A percentile compares a stretch with the other conserved stretches of the same genome.
These are phyloP conservation scores for Corymbia maculata DNA, from an alignment of 345 rosid genomes.

Conservation along the genomic window DNA sequence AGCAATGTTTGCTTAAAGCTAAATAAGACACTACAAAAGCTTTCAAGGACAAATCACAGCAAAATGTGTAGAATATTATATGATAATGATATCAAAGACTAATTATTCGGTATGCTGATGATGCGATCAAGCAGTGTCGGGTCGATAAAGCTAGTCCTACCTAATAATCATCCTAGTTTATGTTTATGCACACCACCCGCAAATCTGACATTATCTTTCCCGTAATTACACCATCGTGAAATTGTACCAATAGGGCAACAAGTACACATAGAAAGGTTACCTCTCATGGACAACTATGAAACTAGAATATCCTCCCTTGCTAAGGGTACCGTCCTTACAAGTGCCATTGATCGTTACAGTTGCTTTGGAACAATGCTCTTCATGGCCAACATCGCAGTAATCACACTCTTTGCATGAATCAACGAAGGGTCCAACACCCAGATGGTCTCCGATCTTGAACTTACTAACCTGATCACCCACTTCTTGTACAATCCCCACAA, in stretches of 20 bases:
- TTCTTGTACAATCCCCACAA: not conserved
- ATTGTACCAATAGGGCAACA: constrained; percentile 8
- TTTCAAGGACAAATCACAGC: not conserved
- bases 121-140: not conserved
- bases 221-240: constrained; percentile 21
- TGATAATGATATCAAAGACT: not conserved
- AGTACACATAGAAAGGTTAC: not conserved
- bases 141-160: not conserved
- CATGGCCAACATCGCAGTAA: constrained; percentile 13
- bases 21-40: not conserved
- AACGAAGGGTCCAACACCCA: not conserved
- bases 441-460: constrained; percentile 5
- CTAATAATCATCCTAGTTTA: not conserved
- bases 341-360: not conserved
- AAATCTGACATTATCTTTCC: constrained; percentile 1
- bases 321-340: constrained; percentile 28
- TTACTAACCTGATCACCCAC: not conserved
- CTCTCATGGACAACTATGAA: constrained; percentile 23
- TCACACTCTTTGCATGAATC: constrained; percentile 14
- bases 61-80: not conserved
- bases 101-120: not conserved
- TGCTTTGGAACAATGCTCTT: constrained; percentile 16
- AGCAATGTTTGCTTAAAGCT: not conserved
- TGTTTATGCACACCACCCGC: not conserved
- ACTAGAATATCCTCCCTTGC: constrained; percentile 29